A percentile compares a stretch with the other conserved stretches of the same genome.
These are phyloP conservation scores for Kodamaea laetipori DNA, from an alignment of 805 yeast genomes.

Conservation along the genomic window DNA sequence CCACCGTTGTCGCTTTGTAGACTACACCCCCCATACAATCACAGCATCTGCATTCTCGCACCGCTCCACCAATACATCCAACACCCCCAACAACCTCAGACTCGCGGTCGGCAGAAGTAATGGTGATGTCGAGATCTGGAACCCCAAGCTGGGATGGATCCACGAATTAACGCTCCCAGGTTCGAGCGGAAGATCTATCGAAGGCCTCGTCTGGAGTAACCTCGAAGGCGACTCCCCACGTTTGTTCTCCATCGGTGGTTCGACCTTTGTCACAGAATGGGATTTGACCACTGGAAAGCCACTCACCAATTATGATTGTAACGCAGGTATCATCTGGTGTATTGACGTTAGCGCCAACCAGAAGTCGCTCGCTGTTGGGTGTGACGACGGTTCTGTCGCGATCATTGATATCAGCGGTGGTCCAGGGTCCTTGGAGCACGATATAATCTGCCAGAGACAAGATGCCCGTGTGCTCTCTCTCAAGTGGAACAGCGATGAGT, in stretches of 20 bases:
- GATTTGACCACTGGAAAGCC: conserved; percentile 75
- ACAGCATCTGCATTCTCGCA: conserved; percentile 81
- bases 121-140: conserved; percentile 96
- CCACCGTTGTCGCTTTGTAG: conserved; percentile 91
- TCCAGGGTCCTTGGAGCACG: conserved; percentile 77
- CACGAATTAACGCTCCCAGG: conserved; percentile 76
- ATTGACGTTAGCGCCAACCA: conserved; percentile 64
- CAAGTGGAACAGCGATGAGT: conserved; percentile 68
- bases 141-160: conserved; percentile 79
- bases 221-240: conserved; percentile 55
- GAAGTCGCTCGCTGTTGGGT: conserved; percentile 78
- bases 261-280: conserved; percentile 92
- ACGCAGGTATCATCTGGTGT: conserved; percentile 94
- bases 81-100: conserved; percentile 56
- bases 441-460: conserved; percentile 75
- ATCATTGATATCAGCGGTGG: conserved; percentile 86
- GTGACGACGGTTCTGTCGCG: conserved; percentile 92
- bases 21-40: conserved; percentile 80
- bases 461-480: conserved; percentile 78
- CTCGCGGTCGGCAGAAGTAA: conserved; percentile 91
- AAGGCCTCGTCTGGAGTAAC: conserved; percentile 81
- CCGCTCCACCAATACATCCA: conserved; percentile 42
- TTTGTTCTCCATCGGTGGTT: conserved; percentile 91
- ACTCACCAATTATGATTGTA: conserved; percentile 75
- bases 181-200: conserved; percentile 80